Percentiles rank a stretch among this genome's conserved stretches.
Evolutionary conservation across 129 eudicot species (phyloP).

Genomic region (Saposhnikovia divaricata): DNA sequence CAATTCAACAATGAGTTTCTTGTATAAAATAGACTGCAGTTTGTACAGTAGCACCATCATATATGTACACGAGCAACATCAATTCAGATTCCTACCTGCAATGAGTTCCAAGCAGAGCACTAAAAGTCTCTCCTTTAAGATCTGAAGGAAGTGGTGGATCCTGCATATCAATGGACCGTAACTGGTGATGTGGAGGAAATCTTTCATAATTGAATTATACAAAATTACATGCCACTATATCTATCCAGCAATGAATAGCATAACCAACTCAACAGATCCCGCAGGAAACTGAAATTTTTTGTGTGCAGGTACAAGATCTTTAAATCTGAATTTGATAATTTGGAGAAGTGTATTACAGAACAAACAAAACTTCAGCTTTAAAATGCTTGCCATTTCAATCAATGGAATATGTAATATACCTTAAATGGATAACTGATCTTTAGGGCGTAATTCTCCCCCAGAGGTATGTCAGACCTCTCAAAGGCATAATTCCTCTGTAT

Average conservation of each 20-base stretch:
- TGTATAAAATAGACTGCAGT: not conserved
- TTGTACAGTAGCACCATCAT: not conserved
- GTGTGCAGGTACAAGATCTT: not conserved
- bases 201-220: not conserved
- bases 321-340: not conserved
- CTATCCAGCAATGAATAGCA: slow-evolving; percentile 8
- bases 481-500: slow-evolving; percentile 86
- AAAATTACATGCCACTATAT: not conserved
- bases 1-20: not conserved
- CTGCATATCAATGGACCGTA: slow-evolving; percentile 32
- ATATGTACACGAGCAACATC: slow-evolving; percentile 1
- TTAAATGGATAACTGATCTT: slow-evolving; percentile 84
- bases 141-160: slow-evolving; percentile 86
- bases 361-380: not conserved
- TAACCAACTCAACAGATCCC: not conserved
- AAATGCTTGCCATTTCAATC: slow-evolving; percentile 5
- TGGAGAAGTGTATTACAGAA: not conserved
- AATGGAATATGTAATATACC: slow-evolving; percentile 37
- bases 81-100: slow-evolving; percentile 40
- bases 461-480: slow-evolving; percentile 76
- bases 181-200: slow-evolving; percentile 2
- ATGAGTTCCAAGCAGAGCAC: slow-evolving; percentile 90
- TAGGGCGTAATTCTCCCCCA: slow-evolving; percentile 73
- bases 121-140: slow-evolving; percentile 71
- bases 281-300: not conserved